These are phyloP conservation scores for Trichoderma virens DNA, from an alignment of 495 filamentous ascomycete genomes.

Conservation along the genomic window DNA sequence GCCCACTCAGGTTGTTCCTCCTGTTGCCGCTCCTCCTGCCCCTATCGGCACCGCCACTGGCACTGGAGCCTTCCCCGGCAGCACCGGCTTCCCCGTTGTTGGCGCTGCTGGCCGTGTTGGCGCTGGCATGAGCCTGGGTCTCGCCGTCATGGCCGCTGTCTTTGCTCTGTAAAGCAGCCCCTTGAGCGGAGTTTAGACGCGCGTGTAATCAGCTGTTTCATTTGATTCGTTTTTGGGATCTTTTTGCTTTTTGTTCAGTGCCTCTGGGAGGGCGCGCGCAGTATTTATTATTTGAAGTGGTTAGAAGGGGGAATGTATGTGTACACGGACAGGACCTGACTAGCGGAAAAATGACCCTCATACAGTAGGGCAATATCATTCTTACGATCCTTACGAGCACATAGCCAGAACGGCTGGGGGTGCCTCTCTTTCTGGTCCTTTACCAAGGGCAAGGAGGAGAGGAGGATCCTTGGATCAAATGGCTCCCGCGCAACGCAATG, in stretches of 20 bases:
- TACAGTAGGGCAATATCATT: slow-evolving; percentile 18
- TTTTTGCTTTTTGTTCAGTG: not conserved
- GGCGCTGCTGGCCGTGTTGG: slow-evolving; percentile 26
- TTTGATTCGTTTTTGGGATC: not conserved
- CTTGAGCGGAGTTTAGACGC: too few species aligned
- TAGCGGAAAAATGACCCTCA: not conserved
- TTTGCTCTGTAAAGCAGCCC: slow-evolving; percentile 27
- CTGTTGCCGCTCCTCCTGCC: slow-evolving; percentile 16
- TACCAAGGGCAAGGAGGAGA: too few species aligned
- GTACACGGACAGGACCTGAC: slow-evolving; percentile 4
- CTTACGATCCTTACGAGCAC: slow-evolving; percentile 37
- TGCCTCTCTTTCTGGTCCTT: too few species aligned
- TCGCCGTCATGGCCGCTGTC: slow-evolving; percentile 25
- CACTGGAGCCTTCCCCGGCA: slow-evolving; percentile 16
- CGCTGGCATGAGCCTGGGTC: slow-evolving; percentile 30
- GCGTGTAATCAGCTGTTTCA: not conserved
- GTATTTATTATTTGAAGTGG: not conserved
- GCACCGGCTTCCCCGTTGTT: slow-evolving; percentile 16
- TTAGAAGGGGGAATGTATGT: not conserved
- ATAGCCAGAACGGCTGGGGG: slow-evolving; percentile 3
- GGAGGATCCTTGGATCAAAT: too few species aligned
- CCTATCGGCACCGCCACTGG: slow-evolving; percentile 21
- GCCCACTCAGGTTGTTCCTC: slow-evolving; percentile 8
- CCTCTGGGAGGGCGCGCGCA: not conserved
- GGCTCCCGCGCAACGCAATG: not conserved